Base-by-base conservation (phyloP, 2,329 filamentous ascomycete genomes). In the Colletotrichum spaethianum region DNA sequence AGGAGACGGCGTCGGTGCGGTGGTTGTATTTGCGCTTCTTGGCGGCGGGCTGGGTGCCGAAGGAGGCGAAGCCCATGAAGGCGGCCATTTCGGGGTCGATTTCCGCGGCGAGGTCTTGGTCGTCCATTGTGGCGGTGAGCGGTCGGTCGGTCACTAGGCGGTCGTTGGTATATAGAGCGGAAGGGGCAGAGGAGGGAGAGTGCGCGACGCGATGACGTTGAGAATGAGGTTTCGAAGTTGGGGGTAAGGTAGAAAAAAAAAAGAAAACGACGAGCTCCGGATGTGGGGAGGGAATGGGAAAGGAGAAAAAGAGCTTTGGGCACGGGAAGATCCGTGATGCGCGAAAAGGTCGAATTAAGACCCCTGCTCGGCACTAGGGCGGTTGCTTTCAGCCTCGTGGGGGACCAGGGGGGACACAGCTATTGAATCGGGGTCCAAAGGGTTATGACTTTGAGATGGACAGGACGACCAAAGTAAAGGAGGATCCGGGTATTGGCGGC, bases 11-110 rank as follows among this genome's bases (percentile, higher is more conserved):
- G 75, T 89, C 89, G 61, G 82, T 83, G 36, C 85, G 82, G 23
- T 87, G 84, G 77, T 93, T 90, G 80, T 90, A 92, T 77, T 91
- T 92, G 73, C 92, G 88, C 79, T 93, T 93, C 80, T 93, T 93
- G 26, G 72, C 67, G 53, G 86, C 85, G 1, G 87, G 83, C 75
- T 88, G 84, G 12, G 83, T 81, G 75, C 93, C 93, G 78, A 95
- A 95, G 69, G 89, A 87, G 11, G 91, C 88, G 81, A 95, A 95
- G 74, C 93, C 93, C 91, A 95, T 92, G 57, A 89, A 87, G 52
- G 89, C 88, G 28, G 91, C 91, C 80, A 94, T 90, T 26, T 78
- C 78, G n/a, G 79, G 78, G 46, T 81, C 78, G 40, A 55, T n/a
- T 3, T 69, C 70, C 23, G 68, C 40, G 38, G 33, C 48, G 48